Conservation (phyloP, 2,329 filamentous ascomycete species). For the Ilyonectria destructans region DNA sequence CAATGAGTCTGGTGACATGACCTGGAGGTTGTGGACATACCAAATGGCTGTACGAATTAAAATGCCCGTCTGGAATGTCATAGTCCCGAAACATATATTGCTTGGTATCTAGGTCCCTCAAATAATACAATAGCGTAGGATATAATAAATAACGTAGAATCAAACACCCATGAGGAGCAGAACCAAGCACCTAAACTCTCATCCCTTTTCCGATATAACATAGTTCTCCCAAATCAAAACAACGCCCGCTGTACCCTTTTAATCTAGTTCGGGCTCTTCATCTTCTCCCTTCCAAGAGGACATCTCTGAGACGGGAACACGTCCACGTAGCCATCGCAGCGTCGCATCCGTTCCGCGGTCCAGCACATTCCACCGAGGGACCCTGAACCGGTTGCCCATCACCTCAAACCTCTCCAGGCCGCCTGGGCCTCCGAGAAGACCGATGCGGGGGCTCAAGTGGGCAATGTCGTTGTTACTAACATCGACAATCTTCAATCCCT, state of each 20-base stretch:
- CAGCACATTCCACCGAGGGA: slow-evolving; percentile 87
- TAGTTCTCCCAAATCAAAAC: slow-evolving; percentile 20
- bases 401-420: slow-evolving; percentile 81
- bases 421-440: slow-evolving; percentile 78
- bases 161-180: slow-evolving; percentile 21
- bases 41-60: background rate
- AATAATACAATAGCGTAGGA: slow-evolving; percentile 26
- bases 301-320: slow-evolving; percentile 77
- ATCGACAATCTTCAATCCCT: slow-evolving; percentile 76
- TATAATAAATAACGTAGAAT: slow-evolving; percentile 28
- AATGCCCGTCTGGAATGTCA: background rate
- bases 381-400: slow-evolving; percentile 88
- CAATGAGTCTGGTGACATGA: no score
- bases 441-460: slow-evolving; percentile 85
- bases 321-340: slow-evolving; percentile 84
- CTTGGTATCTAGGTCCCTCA: slow-evolving; percentile 21
- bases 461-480: slow-evolving; percentile 89
- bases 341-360: slow-evolving; percentile 91
- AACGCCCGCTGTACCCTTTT: slow-evolving; percentile 20
- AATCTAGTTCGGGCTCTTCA: slow-evolving; percentile 53
- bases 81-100: background rate
- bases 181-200: slow-evolving; percentile 18
- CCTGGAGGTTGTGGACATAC: background rate
- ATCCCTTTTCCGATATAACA: slow-evolving; percentile 12
- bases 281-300: slow-evolving; percentile 68